Conservation (phyloP, 495 filamentous ascomycete genomes). For the Staphylotrichum tortipilum region DNA sequence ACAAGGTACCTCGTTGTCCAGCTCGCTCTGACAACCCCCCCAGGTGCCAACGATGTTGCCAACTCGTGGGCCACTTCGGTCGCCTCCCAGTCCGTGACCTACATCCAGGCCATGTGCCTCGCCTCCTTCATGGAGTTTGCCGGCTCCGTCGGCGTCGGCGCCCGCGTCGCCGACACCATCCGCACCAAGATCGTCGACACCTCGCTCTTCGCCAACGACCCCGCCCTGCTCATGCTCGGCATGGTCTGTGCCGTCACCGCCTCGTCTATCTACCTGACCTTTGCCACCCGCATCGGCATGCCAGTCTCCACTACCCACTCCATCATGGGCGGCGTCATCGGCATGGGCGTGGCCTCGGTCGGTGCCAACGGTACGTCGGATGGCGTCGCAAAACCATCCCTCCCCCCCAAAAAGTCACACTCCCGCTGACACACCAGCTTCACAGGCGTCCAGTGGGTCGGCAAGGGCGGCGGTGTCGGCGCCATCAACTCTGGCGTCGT, state of each 20-base stretch:
- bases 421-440: too few species aligned
- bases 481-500: constrained; percentile 41
- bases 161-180: constrained; percentile 59
- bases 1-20: too few species aligned
- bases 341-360: constrained; percentile 52
- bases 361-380: constrained; percentile 28
- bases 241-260: constrained; percentile 54
- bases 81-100: constrained; percentile 58
- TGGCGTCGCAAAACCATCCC: too few species aligned
- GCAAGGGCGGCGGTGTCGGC: constrained; percentile 36
- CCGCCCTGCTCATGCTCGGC: constrained; percentile 51
- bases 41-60: constrained; percentile 62
- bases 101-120: constrained; percentile 59
- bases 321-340: constrained; percentile 53
- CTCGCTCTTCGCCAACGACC: constrained; percentile 41
- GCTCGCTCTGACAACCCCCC: too few species aligned
- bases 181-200: constrained; percentile 54
- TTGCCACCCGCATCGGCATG: constrained; percentile 47
- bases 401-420: too few species aligned
- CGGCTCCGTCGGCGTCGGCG: constrained; percentile 56
- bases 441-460: constrained; percentile 45
- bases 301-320: constrained; percentile 61
- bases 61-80: constrained; percentile 68
- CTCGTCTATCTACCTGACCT: constrained; percentile 50
- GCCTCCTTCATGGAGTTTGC: constrained; percentile 59